phyloP scores from a whole-genome alignment of 192 early-diverging fungal species.

The Coemansia sp. region DNA sequence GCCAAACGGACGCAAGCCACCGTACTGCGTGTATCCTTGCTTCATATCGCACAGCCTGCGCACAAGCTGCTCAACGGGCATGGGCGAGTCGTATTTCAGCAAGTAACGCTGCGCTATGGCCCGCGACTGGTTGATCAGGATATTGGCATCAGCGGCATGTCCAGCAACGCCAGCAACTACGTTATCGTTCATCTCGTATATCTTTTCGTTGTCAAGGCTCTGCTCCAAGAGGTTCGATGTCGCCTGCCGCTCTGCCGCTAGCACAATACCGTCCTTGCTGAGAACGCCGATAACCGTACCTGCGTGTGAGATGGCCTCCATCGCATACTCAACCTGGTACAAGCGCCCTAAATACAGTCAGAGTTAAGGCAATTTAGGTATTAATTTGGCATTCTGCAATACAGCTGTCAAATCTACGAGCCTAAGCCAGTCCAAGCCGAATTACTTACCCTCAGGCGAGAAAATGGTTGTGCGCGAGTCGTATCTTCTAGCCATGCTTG shows the following conservation, averaged over 20 bases:
- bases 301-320: conserved; percentile 99
- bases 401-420: not conserved
- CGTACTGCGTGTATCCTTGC: conserved; percentile 98
- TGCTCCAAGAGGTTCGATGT: conserved; percentile 93
- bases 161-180: conserved; percentile 95
- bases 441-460: conserved; percentile 90
- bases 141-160: conserved; percentile 95
- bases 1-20: conserved; percentile 97
- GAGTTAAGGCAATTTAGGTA: not conserved
- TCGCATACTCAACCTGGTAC: conserved; percentile 99
- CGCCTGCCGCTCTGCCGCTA: conserved; percentile 96
- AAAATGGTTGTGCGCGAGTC: conserved; percentile 99
- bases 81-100: conserved; percentile 85
- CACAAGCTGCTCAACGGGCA: conserved; percentile 94
- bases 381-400: not conserved
- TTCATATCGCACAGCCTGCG: conserved; percentile 95
- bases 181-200: conserved; percentile 94
- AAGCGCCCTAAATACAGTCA: conserved; percentile 71
- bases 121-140: conserved; percentile 87
- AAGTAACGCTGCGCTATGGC: conserved; percentile 86
- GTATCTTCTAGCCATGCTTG: conserved; percentile 91
- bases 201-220: conserved; percentile 84
- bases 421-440: not conserved
- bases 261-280: conserved; percentile 88
- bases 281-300: conserved; percentile 94